These are phyloP conservation scores for Ceriops tagal DNA, from an alignment of 345 rosid genomes.

Conservation along the genomic window DNA sequence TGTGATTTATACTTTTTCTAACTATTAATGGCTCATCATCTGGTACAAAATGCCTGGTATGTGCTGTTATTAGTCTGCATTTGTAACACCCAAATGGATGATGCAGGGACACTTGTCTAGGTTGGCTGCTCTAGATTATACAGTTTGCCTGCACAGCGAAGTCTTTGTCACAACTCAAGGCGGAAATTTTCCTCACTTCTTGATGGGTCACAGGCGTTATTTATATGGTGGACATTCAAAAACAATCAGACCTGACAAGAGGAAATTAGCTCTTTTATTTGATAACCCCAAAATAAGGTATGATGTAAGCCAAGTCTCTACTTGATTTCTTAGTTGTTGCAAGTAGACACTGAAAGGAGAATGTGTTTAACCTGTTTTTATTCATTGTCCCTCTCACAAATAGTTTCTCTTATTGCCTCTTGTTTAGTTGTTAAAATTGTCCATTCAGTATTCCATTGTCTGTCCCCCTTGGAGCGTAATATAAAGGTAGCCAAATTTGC, in stretches of 20 bases:
- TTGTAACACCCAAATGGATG: constrained; percentile 25
- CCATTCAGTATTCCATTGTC: no score
- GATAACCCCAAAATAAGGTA: constrained; percentile 81
- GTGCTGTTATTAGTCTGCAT: constrained; percentile 1
- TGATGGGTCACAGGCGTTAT: constrained; percentile 91
- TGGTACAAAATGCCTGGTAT: neutral
- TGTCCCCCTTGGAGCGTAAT: no score
- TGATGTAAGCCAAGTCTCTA: constrained; percentile 9
- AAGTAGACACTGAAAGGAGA: no score
- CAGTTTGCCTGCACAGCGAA: constrained; percentile 90
- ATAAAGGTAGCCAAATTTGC: no score
- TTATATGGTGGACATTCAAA: constrained; percentile 85
- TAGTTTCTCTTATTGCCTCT: no score
- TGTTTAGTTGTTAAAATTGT: no score
- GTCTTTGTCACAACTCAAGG: constrained; percentile 98
- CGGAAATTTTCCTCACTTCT: constrained; percentile 96
- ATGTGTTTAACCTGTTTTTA: no score
- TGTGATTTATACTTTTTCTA: neutral
- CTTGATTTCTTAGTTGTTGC: neutral
- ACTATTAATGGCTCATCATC: neutral
- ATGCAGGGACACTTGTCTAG: constrained; percentile 83
- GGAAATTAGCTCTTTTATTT: constrained; percentile 79
- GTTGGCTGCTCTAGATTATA: constrained; percentile 93
- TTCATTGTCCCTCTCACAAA: no score
- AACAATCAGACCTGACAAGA: constrained; percentile 87